Evolutionary conservation across 1,139 yeast genomes (phyloP).

Genomic region (Protomyces inundatus): DNA sequence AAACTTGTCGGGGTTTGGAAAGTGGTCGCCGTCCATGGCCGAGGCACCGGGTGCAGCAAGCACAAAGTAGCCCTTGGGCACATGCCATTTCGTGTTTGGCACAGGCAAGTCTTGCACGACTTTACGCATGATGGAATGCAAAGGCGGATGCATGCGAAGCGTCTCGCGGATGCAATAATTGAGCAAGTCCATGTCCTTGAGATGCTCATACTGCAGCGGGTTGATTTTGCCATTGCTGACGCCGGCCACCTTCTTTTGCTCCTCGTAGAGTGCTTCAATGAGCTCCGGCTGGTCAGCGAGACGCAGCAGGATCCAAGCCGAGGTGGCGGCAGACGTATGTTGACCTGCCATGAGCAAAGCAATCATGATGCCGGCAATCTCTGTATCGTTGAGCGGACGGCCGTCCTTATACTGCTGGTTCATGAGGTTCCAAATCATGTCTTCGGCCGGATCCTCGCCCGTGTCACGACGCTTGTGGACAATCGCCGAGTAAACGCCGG

Average conservation of each 20-base stretch:
- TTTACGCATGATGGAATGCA: constrained; percentile 91
- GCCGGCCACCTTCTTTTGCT: constrained; percentile 61
- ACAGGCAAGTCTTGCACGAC: constrained; percentile 73
- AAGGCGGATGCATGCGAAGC: constrained; percentile 89
- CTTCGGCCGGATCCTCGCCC: constrained; percentile 72
- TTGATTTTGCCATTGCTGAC: constrained; percentile 37
- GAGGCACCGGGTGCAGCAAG: constrained; percentile 92
- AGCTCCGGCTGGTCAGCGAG: constrained; percentile 79
- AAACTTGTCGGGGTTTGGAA: constrained; percentile 65
- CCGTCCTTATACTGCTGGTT: constrained; percentile 88
- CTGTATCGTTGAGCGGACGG: constrained; percentile 85
- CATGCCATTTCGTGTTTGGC: constrained; percentile 72
- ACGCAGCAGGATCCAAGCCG: constrained; percentile 90
- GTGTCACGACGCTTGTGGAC: constrained; percentile 63
- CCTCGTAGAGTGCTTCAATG: constrained; percentile 72
- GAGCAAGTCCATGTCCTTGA: constrained; percentile 73
- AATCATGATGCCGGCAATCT: constrained; percentile 86
- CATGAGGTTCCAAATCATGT: constrained; percentile 82
- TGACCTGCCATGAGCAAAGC: constrained; percentile 99
- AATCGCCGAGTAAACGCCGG: constrained; percentile 71
- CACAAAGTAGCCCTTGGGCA: constrained; percentile 85
- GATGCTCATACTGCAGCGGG: constrained; percentile 65
- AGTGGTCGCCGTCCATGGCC: constrained; percentile 67
- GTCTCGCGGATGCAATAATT: constrained; percentile 87
- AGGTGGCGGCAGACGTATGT: constrained; percentile 94